A percentile compares a stretch with the other conserved stretches of the same genome.
Evolutionary conservation across 2,329 filamentous ascomycete genomes (phyloP).

Genomic region (Cylindrodendrum hubeiense): DNA sequence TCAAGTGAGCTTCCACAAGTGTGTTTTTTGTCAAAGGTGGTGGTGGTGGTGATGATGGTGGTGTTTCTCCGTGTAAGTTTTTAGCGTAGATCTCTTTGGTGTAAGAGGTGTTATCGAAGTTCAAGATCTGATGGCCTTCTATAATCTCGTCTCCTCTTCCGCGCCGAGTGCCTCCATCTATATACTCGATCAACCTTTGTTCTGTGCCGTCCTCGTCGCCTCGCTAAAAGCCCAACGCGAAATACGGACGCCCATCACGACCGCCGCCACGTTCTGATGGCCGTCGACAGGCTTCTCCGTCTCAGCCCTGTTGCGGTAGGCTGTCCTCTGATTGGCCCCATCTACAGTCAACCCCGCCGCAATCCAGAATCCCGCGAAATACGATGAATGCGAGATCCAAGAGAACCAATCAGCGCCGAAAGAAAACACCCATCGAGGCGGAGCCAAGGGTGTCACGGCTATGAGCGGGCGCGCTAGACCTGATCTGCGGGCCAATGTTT

Average conservation of each 20-base stretch:
- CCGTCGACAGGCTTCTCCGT: neutral
- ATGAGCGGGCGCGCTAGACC: neutral
- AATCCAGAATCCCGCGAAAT: conserved; percentile 32
- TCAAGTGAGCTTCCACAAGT: too few species aligned
- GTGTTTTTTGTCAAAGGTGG: neutral
- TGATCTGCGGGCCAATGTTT: neutral
- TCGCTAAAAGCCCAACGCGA: conserved; percentile 20
- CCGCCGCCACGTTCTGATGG: neutral
- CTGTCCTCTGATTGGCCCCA: conserved; percentile 27
- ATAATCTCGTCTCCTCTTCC: neutral
- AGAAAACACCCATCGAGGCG: conserved; percentile 25
- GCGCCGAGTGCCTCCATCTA: neutral
- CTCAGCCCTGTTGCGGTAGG: conserved; percentile 21
- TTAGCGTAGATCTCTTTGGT: neutral
- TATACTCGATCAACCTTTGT: neutral
- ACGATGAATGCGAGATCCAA: conserved; percentile 47
- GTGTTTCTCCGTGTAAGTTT: neutral
- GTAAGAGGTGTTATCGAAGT: neutral
- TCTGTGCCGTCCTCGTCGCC: neutral
- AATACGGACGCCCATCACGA: conserved; percentile 7
- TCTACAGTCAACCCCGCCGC: conserved; percentile 5
- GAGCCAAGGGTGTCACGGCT: conserved; percentile 16
- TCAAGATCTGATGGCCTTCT: neutral
- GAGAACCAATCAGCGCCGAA: conserved; percentile 29
- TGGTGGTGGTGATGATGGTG: neutral